Base-by-base conservation (phyloP, 805 yeast genomes). In the Candida maltosa region DNA sequence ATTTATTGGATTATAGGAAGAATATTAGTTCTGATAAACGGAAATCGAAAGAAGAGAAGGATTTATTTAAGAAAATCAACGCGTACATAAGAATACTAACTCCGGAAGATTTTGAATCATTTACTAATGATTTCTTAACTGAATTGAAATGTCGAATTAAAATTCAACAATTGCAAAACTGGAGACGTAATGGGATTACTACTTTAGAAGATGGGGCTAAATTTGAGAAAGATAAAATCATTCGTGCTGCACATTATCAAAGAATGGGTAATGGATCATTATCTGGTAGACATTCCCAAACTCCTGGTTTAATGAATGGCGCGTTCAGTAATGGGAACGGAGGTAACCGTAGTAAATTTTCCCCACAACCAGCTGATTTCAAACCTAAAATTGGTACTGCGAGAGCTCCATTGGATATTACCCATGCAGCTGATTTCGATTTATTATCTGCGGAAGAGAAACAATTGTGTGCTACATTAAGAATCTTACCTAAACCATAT, bases 401-500 rank as follows among this genome's bases (percentile, higher is more conserved):
- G 69, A 52, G 71, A 24, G 70, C 68, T 3, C 79, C 82, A 4
- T 66, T 76, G 44, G 93, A 85, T 49, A 83, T 85, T 16, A 73
- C 80, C 30, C 83, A 79, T 45, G 81, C 95, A 0, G 76, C 88
- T 1, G 97, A 93, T 54, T 85, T 75, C 41, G 88, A 86, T 26
- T 61, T 93, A 38, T 65, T 93, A 32, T 83, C 94, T 1, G 76
- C 79, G n/a, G 96, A 87, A 37, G 99, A 93, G 55, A 91, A 83
- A 55, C 78, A 76, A 36, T 62, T 93, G 31, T 94, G 98, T 62
- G 72, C 89, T 4, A 83, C 79, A 32, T 68, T 94, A 42, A 77
- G 95, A 43, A 82, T 94, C 8, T 62, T 84, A 38, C 98, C 99
- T 11, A 91, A 93, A 56, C 95, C 97, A 3, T 93, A 91, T 52